Base-by-base conservation (phyloP, 1,284 basidiomycete genomes). In the Stereum hirsutum region DNA sequence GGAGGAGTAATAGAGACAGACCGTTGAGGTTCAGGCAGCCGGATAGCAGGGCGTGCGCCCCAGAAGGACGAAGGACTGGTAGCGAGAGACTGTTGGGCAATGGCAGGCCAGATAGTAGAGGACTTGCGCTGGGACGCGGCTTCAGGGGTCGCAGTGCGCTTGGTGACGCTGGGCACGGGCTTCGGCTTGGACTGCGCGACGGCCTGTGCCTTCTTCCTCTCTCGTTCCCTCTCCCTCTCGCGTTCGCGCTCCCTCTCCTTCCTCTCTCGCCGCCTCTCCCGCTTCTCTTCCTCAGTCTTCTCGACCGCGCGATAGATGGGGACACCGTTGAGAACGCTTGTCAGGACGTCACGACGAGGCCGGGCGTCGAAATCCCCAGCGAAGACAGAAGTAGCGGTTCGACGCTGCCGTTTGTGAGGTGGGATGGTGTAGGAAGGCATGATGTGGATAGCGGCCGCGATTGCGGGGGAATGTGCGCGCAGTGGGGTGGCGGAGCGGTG, bases 1-100 rank as follows among this genome's bases (percentile, higher is more conserved):
- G 83, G 81, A 39, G 83, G 82, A 15, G 81, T 82, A 41, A 85
- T 73, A n/a, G 82, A 85, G 23, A 76, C 66, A 19, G 78, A 79
- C 44, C 82, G 75, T 52, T 80, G 75, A 53, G 73, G 68, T 8
- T 72, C 72, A 33, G 77, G 66, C 57, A 87, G 80, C 57, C 77
- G 73, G 51, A 85, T 82, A 7, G 74, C 70, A 1, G 82, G 81
- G 30, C 82, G 70, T 17, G 73, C 70, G 40, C 71, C 70, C 77
- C 78, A 82, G 63, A 69, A 74, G 14, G 56, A 35, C 25, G 45
- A n/a, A 2, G 43, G 41, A 39, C 43, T 31, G 49, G 20, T 33
- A 30, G 39, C 20, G 44, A 25, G 44, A 32, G 19, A 24, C 36
- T 26, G 36, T 42, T 36, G 46, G 50, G 47, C 43, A 46, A 37